These are phyloP conservation scores for Taphrina flavorubra DNA, from an alignment of 1,139 yeast species.

Conservation along the genomic window DNA sequence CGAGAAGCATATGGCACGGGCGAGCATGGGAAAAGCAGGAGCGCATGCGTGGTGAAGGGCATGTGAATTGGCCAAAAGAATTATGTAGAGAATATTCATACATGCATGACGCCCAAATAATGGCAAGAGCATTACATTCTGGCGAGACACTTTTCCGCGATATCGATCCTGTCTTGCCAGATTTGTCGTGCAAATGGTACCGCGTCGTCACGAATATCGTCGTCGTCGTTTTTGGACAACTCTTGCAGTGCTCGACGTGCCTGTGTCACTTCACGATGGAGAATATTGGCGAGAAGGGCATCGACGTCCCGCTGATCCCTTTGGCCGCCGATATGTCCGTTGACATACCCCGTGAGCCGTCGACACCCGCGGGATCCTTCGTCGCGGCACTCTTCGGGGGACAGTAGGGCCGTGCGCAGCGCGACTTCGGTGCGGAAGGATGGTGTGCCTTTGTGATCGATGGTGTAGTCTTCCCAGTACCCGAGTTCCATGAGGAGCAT, in stretches of 20 bases:
- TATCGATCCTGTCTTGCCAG: constrained; percentile 16
- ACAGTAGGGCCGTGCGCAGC: constrained; percentile 21
- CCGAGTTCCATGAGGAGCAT: constrained; percentile 19
- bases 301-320: constrained; percentile 53
- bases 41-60: no score
- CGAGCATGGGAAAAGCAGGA: not conserved
- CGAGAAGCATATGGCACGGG: not conserved
- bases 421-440: constrained; percentile 42
- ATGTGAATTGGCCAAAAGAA: no score
- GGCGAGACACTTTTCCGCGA: constrained; percentile 9
- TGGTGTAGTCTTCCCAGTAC: constrained; percentile 39
- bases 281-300: constrained; percentile 54
- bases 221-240: not conserved
- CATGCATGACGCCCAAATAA: not conserved
- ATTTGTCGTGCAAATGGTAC: not conserved
- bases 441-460: constrained; percentile 18
- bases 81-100: not conserved
- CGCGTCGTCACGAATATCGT: not conserved
- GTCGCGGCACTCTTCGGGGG: constrained; percentile 5
- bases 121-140: not conserved
- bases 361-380: constrained; percentile 21
- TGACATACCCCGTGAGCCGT: constrained; percentile 24
- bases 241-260: not conserved
- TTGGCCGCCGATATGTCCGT: constrained; percentile 29
- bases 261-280: not conserved